Percentiles rank a stretch among this genome's conserved stretches.
phyloP scores from a whole-genome alignment of 2,329 filamentous ascomycete genomes.

The Didymella pomorum region DNA sequence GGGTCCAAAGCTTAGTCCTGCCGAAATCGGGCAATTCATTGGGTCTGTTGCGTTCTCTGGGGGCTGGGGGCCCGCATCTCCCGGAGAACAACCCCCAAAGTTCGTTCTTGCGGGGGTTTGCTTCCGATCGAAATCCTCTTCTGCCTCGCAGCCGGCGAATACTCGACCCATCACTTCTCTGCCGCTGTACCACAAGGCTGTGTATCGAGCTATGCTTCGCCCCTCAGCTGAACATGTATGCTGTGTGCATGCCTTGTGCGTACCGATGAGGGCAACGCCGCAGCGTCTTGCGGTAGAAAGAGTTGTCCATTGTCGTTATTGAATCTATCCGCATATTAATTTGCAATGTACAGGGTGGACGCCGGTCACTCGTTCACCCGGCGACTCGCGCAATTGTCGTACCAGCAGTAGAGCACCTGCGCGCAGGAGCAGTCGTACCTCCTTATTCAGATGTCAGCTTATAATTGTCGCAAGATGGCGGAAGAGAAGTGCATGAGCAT shows the following conservation, averaged over 20 bases:
- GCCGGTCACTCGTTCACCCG: not conserved
- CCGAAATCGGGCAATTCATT: constrained; percentile 9
- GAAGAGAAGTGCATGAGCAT: not conserved
- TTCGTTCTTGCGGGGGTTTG: constrained; percentile 5
- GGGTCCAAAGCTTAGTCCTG: constrained; percentile 1
- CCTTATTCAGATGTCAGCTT: not conserved
- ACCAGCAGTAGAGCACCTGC: not conserved
- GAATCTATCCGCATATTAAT: not conserved
- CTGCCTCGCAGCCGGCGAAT: not conserved
- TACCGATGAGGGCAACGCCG: not conserved
- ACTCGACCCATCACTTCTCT: not conserved
- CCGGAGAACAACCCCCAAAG: constrained; percentile 8
- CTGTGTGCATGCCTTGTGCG: not conserved
- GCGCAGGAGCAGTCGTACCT: not conserved
- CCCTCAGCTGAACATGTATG: not conserved
- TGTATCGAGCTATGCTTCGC: not conserved
- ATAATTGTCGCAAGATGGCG: not conserved
- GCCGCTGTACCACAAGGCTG: not conserved
- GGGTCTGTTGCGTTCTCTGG: constrained; percentile 3
- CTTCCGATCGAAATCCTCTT: not conserved
- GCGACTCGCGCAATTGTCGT: not conserved
- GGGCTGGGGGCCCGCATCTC: constrained; percentile 10
- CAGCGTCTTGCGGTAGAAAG: not conserved
- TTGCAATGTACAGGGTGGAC: not conserved
- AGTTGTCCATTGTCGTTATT: not conserved